Percentiles rank a stretch among this genome's conserved stretches.
These are phyloP conservation scores for Fusarium illudens DNA, from an alignment of 2,329 filamentous ascomycete genomes.

Conservation along the genomic window DNA sequence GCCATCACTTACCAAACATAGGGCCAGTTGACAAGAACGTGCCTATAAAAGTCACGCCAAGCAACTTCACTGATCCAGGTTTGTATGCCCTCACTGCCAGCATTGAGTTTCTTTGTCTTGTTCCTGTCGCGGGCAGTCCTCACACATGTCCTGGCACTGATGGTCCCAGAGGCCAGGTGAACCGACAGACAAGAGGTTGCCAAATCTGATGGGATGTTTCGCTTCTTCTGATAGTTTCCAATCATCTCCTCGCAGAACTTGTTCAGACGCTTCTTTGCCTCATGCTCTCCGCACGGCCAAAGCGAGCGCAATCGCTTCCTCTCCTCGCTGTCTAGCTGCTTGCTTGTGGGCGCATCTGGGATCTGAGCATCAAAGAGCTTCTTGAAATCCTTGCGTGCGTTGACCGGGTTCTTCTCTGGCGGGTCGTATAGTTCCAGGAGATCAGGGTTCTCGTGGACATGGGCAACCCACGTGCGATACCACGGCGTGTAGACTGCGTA, in stretches of 20 bases:
- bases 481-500: slow-evolving; percentile 88
- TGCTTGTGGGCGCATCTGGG: slow-evolving; percentile 69
- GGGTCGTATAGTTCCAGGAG: slow-evolving; percentile 69
- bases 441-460: slow-evolving; percentile 74
- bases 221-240: slow-evolving; percentile 66
- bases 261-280: slow-evolving; percentile 69
- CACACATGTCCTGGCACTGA: slow-evolving; percentile 74
- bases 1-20: slow-evolving; percentile 71
- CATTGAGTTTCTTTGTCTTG: slow-evolving; percentile 70
- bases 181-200: slow-evolving; percentile 75
- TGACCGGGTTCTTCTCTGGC: slow-evolving; percentile 48
- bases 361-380: slow-evolving; percentile 68
- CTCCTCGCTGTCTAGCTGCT: slow-evolving; percentile 67
- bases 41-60: slow-evolving; percentile 89
- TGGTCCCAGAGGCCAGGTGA: slow-evolving; percentile 74
- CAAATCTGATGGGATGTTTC: slow-evolving; percentile 71
- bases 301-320: slow-evolving; percentile 63
- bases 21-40: slow-evolving; percentile 86
- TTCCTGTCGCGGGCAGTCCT: slow-evolving; percentile 69
- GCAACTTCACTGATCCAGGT: slow-evolving; percentile 85
- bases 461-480: slow-evolving; percentile 78
- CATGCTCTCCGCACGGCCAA: slow-evolving; percentile 81
- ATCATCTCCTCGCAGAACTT: slow-evolving; percentile 74
- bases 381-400: slow-evolving; percentile 55
- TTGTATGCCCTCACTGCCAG: slow-evolving; percentile 70